Conservation (phyloP, 163 green algal species). For the Trebouxia gelatinosa region DNA sequence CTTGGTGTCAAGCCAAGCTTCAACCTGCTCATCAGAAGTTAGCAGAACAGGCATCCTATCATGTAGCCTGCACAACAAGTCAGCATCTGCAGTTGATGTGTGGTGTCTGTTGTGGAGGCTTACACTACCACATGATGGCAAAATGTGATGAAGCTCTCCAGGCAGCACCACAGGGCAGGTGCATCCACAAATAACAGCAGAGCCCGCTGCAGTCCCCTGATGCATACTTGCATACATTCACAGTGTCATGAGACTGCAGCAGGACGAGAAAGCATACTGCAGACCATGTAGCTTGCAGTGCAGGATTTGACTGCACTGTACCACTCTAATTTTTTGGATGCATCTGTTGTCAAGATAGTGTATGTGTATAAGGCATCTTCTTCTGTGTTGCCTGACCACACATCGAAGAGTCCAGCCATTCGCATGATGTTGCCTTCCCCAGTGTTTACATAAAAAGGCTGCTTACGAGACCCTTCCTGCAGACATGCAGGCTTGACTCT, state of each 20-base stretch:
- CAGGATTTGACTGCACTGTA: neutral
- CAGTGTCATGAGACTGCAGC: neutral
- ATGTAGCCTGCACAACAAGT: conserved; percentile 64
- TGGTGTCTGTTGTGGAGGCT: neutral
- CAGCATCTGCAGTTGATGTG: too few relatives aligned
- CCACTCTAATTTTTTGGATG: conserved; percentile 57
- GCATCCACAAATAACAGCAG: neutral
- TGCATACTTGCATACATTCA: neutral
- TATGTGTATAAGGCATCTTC: conserved; percentile 50
- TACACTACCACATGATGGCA: neutral
- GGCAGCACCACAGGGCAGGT: neutral
- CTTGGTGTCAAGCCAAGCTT: conserved; percentile 52
- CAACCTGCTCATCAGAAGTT: conserved; percentile 34
- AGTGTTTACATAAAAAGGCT: conserved; percentile 70
- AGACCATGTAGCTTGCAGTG: neutral
- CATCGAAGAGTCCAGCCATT: conserved; percentile 55
- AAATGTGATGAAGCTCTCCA: neutral
- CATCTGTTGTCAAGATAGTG: conserved; percentile 72
- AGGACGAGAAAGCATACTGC: neutral
- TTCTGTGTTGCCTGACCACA: conserved; percentile 31
- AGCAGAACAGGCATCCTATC: conserved; percentile 85
- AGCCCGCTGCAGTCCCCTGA: neutral
- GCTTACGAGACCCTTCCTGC: conserved; percentile 56
- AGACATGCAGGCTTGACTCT: too few relatives aligned
- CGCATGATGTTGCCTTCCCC: conserved; percentile 41